Base-by-base conservation (phyloP, 176 grass and related monocot species). In the Dendrocalamus sinicus region DNA sequence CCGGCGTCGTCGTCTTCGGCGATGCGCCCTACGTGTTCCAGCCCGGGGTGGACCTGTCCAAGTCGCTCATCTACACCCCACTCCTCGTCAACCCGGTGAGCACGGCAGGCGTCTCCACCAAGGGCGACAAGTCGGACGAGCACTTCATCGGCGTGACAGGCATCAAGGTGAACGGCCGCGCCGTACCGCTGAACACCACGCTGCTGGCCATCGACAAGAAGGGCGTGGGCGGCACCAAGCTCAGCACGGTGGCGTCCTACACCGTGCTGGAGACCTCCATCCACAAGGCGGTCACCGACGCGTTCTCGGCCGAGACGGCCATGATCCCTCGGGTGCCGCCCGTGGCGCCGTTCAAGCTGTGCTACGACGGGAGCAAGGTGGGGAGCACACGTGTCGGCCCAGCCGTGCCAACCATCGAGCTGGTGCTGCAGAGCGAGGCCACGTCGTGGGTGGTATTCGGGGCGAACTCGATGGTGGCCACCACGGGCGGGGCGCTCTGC, bases 61-160 rank as follows among this genome's bases (percentile, higher is more conserved):
- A 61, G 35, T 88, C 75, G 54, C 94, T 97, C 35, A 8, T 45
- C 23, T 92, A 97, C 88, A 97, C 94, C 4, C 94, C 90, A 20
- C 88, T 94, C 10, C 79, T 97, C 58, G 15, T 97, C 82, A 97
- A 94, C 57, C 92, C 90, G 43, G 92, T 85, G 40, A 97, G 92
- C 92, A 94, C 92, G n/a, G 89, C 87, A 14, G 92, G 77, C 30
- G 68, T 82, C n/a, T 97, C 55, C 14, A n/a, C 79, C 22, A 19
- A 13, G 5, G 75, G 86, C 5, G 94, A 90, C 64, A 92, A 94
- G 68, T 97, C 94, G 3, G 76, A 73, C 37, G 92, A 97, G 83
- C 94, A 97, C 82, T 97, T 97, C 83, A 76, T 97, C 62, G 90
- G 85, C 60, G 88, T 97, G 13, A 92, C 60, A 63, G 86, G 22